phyloP scores from a whole-genome alignment of 306 rosid species.

The Macrotyloma uniflorum region DNA sequence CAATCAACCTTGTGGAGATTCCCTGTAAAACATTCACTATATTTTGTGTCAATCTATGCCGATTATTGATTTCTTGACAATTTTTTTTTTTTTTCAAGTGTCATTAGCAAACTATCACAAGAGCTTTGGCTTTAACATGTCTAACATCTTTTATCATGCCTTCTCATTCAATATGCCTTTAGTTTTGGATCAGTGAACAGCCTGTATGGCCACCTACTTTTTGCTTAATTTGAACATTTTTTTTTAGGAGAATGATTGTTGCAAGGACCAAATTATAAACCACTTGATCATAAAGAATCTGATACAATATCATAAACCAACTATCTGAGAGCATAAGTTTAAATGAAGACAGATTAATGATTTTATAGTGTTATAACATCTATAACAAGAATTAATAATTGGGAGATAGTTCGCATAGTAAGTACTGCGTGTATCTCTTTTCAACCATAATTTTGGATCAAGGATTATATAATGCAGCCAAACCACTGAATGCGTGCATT shows the following conservation, averaged over 20 bases:
- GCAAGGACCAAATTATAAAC: not conserved
- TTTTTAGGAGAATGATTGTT: not conserved
- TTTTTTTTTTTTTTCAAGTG: not conserved
- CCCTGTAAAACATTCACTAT: not conserved
- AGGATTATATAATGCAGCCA: not conserved
- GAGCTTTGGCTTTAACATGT: not conserved
- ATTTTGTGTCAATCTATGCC: not conserved
- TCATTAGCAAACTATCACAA: not conserved
- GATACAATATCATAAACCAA: not conserved
- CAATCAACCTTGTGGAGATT: constrained; percentile 7
- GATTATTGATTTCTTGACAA: not conserved
- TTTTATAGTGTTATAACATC: constrained; percentile 1
- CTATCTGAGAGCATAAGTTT: not conserved
- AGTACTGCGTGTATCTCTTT: not conserved
- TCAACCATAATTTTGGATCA: constrained; percentile 10
- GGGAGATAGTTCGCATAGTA: not conserved
- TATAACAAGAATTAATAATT: not conserved
- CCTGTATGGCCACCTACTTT: not conserved
- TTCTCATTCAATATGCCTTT: not conserved
- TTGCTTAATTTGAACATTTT: not conserved
- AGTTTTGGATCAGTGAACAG: not conserved
- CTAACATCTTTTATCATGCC: not conserved
- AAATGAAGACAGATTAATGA: not conserved
- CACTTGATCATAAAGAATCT: not conserved
- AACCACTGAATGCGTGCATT: not conserved